Conservation (phyloP, 2,329 filamentous ascomycete genomes). For the Fonsecaea pugnacius region DNA sequence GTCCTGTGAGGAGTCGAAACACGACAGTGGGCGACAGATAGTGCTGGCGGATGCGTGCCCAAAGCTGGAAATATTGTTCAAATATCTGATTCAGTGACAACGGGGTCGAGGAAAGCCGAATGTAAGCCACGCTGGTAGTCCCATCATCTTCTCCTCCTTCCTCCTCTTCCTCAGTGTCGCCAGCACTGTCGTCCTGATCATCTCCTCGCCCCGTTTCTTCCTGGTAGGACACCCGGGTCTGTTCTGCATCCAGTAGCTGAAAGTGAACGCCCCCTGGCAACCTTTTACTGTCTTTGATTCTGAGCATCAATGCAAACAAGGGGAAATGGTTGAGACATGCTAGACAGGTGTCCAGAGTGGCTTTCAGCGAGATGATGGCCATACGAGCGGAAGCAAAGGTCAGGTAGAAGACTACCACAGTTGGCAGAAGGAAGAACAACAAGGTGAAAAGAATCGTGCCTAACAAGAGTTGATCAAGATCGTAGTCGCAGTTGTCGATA, state of each 20-base stretch:
- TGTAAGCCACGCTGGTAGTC: constrained; percentile 29
- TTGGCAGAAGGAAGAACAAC: constrained; percentile 91
- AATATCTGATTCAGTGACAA: constrained; percentile 93
- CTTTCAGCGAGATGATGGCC: constrained; percentile 92
- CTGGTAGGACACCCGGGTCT: constrained; percentile 18
- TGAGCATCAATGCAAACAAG: constrained; percentile 93
- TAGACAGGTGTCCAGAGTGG: constrained; percentile 83
- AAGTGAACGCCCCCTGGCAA: constrained; percentile 69
- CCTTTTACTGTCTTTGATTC: constrained; percentile 87
- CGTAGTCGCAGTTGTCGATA: constrained; percentile 98
- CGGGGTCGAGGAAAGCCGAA: constrained; percentile 71
- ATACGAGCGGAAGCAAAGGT: constrained; percentile 95
- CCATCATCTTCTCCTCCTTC: constrained; percentile 25
- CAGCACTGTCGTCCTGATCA: not conserved
- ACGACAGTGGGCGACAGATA: constrained; percentile 89
- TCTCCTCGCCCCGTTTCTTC: constrained; percentile 18
- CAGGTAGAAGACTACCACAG: constrained; percentile 93
- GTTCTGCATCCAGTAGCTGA: constrained; percentile 24
- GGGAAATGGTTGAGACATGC: constrained; percentile 98
- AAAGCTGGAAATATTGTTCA: constrained; percentile 94
- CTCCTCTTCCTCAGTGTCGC: constrained; percentile 19
- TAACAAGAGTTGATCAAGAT: constrained; percentile 92
- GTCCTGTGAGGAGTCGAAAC: constrained; percentile 83
- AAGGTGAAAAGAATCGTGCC: constrained; percentile 96
- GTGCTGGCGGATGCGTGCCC: constrained; percentile 87